Percentiles rank a stretch among this genome's conserved stretches.
These are phyloP conservation scores for Trichoderma asperellum DNA, from an alignment of 2,329 filamentous ascomycete genomes.

Conservation along the genomic window DNA sequence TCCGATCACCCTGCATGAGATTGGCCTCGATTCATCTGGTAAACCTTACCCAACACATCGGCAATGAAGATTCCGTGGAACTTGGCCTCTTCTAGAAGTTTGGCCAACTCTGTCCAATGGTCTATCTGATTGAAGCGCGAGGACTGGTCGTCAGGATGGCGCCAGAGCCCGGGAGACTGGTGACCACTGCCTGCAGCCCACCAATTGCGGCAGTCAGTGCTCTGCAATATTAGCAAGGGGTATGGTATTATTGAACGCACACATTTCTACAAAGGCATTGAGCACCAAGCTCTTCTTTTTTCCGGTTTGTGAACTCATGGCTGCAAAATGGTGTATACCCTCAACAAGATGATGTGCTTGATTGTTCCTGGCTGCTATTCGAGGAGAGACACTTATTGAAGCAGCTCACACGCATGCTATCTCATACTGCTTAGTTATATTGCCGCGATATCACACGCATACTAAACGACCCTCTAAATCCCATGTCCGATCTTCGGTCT, in stretches of 20 bases:
- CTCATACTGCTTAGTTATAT: constrained; percentile 7
- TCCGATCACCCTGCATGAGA: not conserved
- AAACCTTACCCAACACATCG: constrained; percentile 58
- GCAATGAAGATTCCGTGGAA: constrained; percentile 49
- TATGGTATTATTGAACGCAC: constrained; percentile 34
- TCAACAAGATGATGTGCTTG: constrained; percentile 25
- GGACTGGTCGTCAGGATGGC: constrained; percentile 66
- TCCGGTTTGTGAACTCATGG: constrained; percentile 21
- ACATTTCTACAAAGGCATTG: constrained; percentile 50
- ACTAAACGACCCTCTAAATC: not conserved
- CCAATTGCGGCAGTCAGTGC: constrained; percentile 1
- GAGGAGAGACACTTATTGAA: constrained; percentile 4
- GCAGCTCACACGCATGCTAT: constrained; percentile 4
- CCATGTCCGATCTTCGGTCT: constrained; percentile 24
- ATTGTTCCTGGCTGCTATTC: constrained; percentile 2
- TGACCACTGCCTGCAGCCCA: constrained; percentile 46
- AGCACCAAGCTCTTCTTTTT: constrained; percentile 49
- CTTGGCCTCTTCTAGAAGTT: constrained; percentile 54
- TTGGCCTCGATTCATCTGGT: not conserved
- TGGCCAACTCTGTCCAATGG: constrained; percentile 64
- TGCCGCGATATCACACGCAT: constrained; percentile 16
- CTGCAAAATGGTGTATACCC: constrained; percentile 15
- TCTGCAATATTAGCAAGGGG: not conserved
- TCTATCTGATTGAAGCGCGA: constrained; percentile 62
- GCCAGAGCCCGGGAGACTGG: constrained; percentile 56